Percentiles rank a stretch among this genome's conserved stretches.
phyloP scores from a whole-genome alignment of 805 yeast species.

The Priceomyces carsonii region DNA sequence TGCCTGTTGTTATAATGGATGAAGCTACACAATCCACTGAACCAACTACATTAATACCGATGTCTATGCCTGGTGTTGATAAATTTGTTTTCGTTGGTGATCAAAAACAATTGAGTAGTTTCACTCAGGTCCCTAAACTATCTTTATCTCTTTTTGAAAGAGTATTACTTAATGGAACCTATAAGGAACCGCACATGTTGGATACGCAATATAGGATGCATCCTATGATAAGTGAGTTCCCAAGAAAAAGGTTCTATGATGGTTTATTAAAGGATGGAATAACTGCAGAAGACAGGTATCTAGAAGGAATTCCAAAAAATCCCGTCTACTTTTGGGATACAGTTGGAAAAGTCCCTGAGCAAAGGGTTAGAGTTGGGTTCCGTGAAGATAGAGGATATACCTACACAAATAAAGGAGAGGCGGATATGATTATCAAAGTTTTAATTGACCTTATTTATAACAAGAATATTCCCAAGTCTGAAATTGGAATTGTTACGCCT shows the following conservation, averaged over 20 bases:
- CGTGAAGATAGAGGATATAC: constrained; percentile 58
- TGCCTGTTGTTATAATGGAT: constrained; percentile 75
- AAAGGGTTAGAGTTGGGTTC: constrained; percentile 47
- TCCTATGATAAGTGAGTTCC: constrained; percentile 60
- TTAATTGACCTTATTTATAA: constrained; percentile 54
- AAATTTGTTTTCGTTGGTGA: constrained; percentile 75
- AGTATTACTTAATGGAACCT: constrained; percentile 60
- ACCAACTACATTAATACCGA: constrained; percentile 68
- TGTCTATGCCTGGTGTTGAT: constrained; percentile 66
- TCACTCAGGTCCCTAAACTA: constrained; percentile 65
- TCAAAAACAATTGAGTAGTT: constrained; percentile 72
- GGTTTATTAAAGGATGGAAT: constrained; percentile 59
- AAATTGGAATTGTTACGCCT: constrained; percentile 73
- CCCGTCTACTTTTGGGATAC: constrained; percentile 68
- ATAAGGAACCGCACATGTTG: constrained; percentile 62
- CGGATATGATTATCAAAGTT: constrained; percentile 45
- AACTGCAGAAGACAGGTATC: constrained; percentile 47
- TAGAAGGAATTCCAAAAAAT: constrained; percentile 44
- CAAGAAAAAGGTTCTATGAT: constrained; percentile 52
- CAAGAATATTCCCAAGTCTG: constrained; percentile 47
- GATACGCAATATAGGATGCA: constrained; percentile 73
- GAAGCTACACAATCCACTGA: constrained; percentile 79
- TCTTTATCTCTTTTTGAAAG: constrained; percentile 72
- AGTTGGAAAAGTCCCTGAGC: constrained; percentile 47
- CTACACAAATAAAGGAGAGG: constrained; percentile 57